Conservation (phyloP, 495 filamentous ascomycete species). For the Bacidia rubella region DNA sequence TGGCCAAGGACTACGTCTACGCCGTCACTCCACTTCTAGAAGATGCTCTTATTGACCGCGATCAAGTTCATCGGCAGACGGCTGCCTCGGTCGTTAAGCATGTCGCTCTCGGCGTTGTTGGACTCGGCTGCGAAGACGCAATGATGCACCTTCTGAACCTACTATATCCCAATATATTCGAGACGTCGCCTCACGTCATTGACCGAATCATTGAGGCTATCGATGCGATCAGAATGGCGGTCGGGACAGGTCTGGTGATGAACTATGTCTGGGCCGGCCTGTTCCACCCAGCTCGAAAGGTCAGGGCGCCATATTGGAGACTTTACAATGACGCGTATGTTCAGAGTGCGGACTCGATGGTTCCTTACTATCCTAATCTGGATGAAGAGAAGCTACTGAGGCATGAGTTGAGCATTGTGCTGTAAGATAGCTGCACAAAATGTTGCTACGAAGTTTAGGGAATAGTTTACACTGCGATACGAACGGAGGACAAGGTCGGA, state of each 20-base stretch:
- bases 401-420: slow-evolving; percentile 69
- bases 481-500: too few species aligned
- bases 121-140: slow-evolving; percentile 94
- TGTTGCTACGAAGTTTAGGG: too few species aligned
- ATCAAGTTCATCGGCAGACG: slow-evolving; percentile 97
- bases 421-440: too few species aligned
- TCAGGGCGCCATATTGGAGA: slow-evolving; percentile 83
- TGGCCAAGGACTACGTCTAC: slow-evolving; percentile 99
- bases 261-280: slow-evolving; percentile 97
- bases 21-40: slow-evolving; percentile 94
- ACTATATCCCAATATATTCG: slow-evolving; percentile 93
- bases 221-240: slow-evolving; percentile 87
- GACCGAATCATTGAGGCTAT: slow-evolving; percentile 95
- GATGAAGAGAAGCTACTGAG: slow-evolving; percentile 62
- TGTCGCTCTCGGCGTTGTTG: slow-evolving; percentile 88
- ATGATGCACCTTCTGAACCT: slow-evolving; percentile 97
- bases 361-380: slow-evolving; percentile 85
- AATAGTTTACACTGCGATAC: too few species aligned
- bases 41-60: slow-evolving; percentile 92
- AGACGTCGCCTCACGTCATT: slow-evolving; percentile 96
- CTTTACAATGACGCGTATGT: slow-evolving; percentile 98
- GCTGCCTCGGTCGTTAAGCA: slow-evolving; percentile 95
- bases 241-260: slow-evolving; percentile 81
- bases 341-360: slow-evolving; percentile 80
- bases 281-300: slow-evolving; percentile 93